Evolutionary conservation across 805 yeast genomes (phyloP).

Genomic region (Ogataea methylovora): DNA sequence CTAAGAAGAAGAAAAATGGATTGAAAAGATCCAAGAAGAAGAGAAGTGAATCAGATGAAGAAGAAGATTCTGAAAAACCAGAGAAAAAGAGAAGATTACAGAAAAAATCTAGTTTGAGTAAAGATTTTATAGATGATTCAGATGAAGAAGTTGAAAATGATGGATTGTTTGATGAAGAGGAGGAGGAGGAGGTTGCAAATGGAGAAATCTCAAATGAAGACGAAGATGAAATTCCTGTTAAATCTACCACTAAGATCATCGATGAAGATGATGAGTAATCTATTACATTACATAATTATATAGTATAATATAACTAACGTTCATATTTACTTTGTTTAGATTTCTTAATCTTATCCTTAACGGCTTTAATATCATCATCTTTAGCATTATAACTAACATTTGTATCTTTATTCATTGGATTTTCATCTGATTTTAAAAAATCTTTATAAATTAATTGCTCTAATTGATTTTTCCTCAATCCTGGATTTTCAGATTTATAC

Average conservation of each 20-base stretch:
- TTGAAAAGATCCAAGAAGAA: conserved; percentile 9
- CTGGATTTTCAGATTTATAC: conserved; percentile 68
- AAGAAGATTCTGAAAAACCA: conserved; percentile 25
- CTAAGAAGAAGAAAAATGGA: conserved; percentile 18
- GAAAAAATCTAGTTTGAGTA: conserved; percentile 14
- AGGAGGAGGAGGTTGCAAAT: conserved; percentile 5
- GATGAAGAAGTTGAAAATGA: conserved; percentile 18
- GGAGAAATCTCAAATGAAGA: conserved; percentile 1
- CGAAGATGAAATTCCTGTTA: conserved; percentile 2
- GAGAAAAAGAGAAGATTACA: conserved; percentile 9
- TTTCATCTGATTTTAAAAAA: conserved; percentile 72
- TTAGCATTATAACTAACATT: conserved; percentile 57
- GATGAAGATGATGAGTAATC: conserved; percentile 14
- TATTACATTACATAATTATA: not conserved
- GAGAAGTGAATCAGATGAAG: conserved; percentile 34
- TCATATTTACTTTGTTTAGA: conserved; percentile 25
- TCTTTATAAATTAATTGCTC: conserved; percentile 71
- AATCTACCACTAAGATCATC: conserved; percentile 12
- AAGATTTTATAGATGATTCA: conserved; percentile 22
- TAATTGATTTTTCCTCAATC: conserved; percentile 70
- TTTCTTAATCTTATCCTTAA: conserved; percentile 20
- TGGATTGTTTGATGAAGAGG: conserved; percentile 6
- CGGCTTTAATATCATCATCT: conserved; percentile 39
- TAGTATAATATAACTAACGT: conserved; percentile 9
- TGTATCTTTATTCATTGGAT: conserved; percentile 78